Evolutionary conservation across 495 filamentous ascomycete species (phyloP), one percentile per base, ranked within the genome.

Genomic region (Penicillium odoratum): DNA sequence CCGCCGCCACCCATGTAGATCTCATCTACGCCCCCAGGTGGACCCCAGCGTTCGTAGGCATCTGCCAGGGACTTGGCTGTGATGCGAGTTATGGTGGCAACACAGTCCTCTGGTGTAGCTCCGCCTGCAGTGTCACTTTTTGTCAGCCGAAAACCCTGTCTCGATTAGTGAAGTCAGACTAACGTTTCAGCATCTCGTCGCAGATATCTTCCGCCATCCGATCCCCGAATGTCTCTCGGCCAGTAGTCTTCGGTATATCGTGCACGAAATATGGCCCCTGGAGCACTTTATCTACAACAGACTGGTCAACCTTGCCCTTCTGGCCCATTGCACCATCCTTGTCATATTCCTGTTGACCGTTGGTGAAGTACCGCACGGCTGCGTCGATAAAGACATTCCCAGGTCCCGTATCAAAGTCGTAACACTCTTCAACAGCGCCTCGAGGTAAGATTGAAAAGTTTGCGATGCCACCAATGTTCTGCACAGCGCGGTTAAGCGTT

Each of bases 211-310:
- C 62, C 13, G 72, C 73, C 25, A 76, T 58, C 11, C 71, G 74
- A 49, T 81, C 78, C n/a, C 78, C 67, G 63, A 81, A 81, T n/a
- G 77, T 74, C 60, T 81, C 79, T 16, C 79, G 71, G n/a, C 79
- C 77, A 9, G 79, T 81, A 5, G 79, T 81, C 66, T 81, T 81
- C 36, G 78, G 78, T 36, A 73, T 74, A 40, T 74, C 67, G 21
- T 42, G 62, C 58, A 60, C 77, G 46, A 59, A 78, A 69, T 79
- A 81, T 26, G 69, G 59, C 25, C 49, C 52, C 28, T 59, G 51
- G 53, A 80, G 63, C 65, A 80, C 75, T 34, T 73, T 66, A 56
- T 78, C 72, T 26, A 80, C 78, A 36, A 81, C 65, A 38, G 67
- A 67, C 44, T 80, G 74, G 59, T 76, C 63, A 42, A 81, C 73